phyloP scores from a whole-genome alignment of 2,329 filamentous ascomycete genomes.

The Aspergillus sp. region DNA sequence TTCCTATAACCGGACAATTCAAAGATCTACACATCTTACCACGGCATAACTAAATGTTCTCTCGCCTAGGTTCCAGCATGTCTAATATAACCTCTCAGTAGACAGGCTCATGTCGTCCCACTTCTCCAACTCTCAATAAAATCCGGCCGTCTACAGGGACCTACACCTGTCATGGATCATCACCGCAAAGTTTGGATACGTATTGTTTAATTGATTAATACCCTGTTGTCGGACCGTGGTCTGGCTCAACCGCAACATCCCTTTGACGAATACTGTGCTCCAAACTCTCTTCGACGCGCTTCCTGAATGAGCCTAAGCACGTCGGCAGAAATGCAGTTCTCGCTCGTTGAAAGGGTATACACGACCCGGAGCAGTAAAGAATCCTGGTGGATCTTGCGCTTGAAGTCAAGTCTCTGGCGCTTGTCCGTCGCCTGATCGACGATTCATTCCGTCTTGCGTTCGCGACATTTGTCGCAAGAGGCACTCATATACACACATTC shows the following conservation, averaged over 20 bases:
- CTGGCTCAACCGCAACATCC: conserved; percentile 22
- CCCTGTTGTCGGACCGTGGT: conserved; percentile 15
- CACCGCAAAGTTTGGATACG: conserved; percentile 19
- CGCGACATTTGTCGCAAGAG: background rate
- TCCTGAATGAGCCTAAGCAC: conserved; percentile 12
- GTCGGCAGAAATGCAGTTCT: conserved; percentile 5
- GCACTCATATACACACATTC: background rate
- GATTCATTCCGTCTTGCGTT: conserved; percentile 2
- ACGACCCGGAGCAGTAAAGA: conserved; percentile 9
- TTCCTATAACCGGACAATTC: too few species aligned
- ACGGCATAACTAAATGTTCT: too few species aligned
- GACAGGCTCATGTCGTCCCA: conserved; percentile 10
- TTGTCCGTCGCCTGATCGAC: conserved; percentile 13
- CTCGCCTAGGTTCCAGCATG: too few species aligned
- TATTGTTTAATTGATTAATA: conserved; percentile 15
- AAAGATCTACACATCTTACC: too few species aligned
- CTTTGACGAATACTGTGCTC: conserved; percentile 15
- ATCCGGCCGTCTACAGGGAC: background rate
- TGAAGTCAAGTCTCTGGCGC: conserved; percentile 7
- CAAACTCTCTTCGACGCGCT: background rate
- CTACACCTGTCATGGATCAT: background rate
- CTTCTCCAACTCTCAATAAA: conserved; percentile 20
- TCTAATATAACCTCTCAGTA: background rate
- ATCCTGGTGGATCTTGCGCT: too few species aligned
- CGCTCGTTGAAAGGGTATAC: conserved; percentile 8